Base-by-base conservation (phyloP, 2,329 filamentous ascomycete species). In the Colletotrichum costaricense region DNA sequence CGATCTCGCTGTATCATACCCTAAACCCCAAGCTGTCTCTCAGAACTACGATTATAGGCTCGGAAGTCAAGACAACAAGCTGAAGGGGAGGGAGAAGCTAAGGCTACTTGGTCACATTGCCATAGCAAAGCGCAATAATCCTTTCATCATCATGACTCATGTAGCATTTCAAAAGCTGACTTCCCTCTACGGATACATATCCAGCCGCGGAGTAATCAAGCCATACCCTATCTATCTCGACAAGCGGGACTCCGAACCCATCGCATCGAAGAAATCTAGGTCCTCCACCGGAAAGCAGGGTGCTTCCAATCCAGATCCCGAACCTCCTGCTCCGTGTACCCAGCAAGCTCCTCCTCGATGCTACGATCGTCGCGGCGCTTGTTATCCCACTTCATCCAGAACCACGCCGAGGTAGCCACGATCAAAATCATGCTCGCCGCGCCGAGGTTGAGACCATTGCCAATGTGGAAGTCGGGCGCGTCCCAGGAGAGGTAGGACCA, bases 401-500 rank as follows among this genome's bases (percentile, higher is more conserved):
- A 68, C 75, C 89, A 81, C 26, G 91, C 78, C 0, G 77, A n/a
- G 0, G 86, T 83, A 4, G 84, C 82, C 1, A 86, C 59, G 7
- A 93, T 72, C 1, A 93, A 78, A 0, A 89, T 89, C 1, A 84
- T 82, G 4, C 82, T 86, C 1, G 86, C 84, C 0, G 90, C 90
- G 0, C 88, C 92, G 52, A 94, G 78, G 76, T 94, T 93, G 46
- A 94, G 80, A 0, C 92, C 92, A 77, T 94, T 94, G 1, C 93
- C 93, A 69, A 94, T 93, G 73, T 85, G 90, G 77, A 91, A 95
- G 71, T 94, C 81, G 0, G 93, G 93, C 0, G 77, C 88, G 78
- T 94, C 92, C 76, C 83, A 89, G 0, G 88, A 87, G 19, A 93
- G 77, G 81, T 92, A 93, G 1, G 85, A 87, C 91, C 91, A 93